A percentile compares a stretch with the other conserved stretches of the same genome.
phyloP scores from a whole-genome alignment of 83 land plant genomes.

The Picea abies region DNA sequence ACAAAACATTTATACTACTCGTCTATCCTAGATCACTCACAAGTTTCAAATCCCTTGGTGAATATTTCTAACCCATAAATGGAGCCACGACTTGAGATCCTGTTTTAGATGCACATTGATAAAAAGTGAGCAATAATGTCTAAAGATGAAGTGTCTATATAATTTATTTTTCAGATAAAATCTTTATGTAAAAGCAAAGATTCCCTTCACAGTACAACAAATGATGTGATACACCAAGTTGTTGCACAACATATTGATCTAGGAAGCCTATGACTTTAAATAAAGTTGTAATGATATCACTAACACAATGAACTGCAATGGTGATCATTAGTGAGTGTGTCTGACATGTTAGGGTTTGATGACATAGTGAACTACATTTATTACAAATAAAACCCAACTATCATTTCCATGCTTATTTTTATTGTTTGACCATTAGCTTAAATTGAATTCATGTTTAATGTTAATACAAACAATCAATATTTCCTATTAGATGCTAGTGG shows the following conservation, averaged over 20 bases:
- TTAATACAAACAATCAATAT: too few species aligned
- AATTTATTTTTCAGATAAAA: neutral
- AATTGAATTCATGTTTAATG: too few species aligned
- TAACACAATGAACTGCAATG: conserved; percentile 24
- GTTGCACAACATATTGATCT: conserved; percentile 93
- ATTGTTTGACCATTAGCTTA: neutral
- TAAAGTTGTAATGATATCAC: conserved; percentile 91
- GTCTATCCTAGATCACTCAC: conserved; percentile 99
- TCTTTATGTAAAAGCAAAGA: too few species aligned
- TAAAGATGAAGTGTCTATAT: neutral
- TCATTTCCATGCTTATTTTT: neutral
- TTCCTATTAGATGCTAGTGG: neutral
- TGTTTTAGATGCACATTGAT: conserved; percentile 73
- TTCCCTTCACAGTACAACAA: neutral
- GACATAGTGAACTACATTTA: neutral
- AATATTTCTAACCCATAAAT: conserved; percentile 90
- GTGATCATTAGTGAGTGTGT: neutral
- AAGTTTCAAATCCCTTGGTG: conserved; percentile 87
- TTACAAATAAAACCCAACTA: neutral
- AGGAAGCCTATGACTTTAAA: conserved; percentile 98
- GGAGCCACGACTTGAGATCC: conserved; percentile 98
- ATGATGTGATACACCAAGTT: conserved; percentile 61
- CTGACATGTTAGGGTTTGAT: neutral
- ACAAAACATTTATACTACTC: neutral
- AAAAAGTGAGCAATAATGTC: neutral